Evolutionary conservation across 768 basidiomycete species (phyloP).

Genomic region (Mycena latifolia): DNA sequence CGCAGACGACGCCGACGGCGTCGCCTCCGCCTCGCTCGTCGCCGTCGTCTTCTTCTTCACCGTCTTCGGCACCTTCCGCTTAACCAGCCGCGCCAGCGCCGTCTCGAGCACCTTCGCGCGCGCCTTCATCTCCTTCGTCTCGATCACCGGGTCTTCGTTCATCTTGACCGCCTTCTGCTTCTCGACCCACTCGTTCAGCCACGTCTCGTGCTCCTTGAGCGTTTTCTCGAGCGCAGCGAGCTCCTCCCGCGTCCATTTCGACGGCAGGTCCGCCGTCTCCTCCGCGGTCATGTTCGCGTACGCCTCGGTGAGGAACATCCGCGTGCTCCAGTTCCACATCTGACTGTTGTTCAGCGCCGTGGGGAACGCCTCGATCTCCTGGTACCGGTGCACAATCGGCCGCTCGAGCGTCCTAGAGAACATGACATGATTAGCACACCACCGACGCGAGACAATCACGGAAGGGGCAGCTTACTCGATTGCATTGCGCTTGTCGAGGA

Average conservation of each 20-base stretch:
- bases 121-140: conserved; percentile 87
- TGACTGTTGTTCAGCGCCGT: conserved; percentile 85
- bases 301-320: conserved; percentile 89
- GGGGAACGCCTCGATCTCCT: conserved; percentile 90
- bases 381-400: conserved; percentile 88
- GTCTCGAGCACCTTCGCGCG: conserved; percentile 85
- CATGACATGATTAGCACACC: conserved; percentile 7
- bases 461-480: conserved; percentile 75
- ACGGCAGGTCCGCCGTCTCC: conserved; percentile 66
- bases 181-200: conserved; percentile 87
- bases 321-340: conserved; percentile 90
- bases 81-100: conserved; percentile 75
- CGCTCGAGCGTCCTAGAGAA: conserved; percentile 74
- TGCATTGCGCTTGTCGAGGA: conserved; percentile 80
- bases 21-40: conserved; percentile 35
- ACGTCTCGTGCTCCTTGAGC: conserved; percentile 83
- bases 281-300: conserved; percentile 79
- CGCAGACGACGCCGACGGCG: conserved; percentile 41
- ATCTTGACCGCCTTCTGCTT: conserved; percentile 81
- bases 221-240: conserved; percentile 82
- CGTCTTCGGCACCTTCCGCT: conserved; percentile 75
- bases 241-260: conserved; percentile 91
- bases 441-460: not conserved
- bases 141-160: conserved; percentile 89
- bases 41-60: conserved; percentile 63